Base-by-base conservation (phyloP, 768 basidiomycete genomes). In the Leccinum olivaceopallidum region DNA sequence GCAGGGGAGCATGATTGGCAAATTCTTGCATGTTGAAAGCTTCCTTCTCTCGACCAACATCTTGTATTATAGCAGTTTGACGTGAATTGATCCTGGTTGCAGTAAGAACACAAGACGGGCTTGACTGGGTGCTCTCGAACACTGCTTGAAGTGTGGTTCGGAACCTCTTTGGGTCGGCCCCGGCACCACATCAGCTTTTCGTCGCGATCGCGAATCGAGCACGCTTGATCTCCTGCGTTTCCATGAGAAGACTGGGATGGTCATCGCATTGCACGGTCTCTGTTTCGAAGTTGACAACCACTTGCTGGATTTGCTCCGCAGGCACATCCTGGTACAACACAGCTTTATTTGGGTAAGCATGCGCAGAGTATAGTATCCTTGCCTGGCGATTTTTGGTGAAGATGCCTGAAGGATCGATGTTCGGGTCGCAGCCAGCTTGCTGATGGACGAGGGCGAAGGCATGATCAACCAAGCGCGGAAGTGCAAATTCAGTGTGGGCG, bases 141-240 rank as follows among this genome's bases (percentile, higher is more conserved):
- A 14, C 22, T 12, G 12, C 55, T 50, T 16, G 14, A 14, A 37
- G 13, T 36, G 5, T 36, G 5, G 36, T 36, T 14, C 5, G 13
- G 13, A 36, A 14, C 22, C 0, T 60, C 56, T 37, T 39, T 66
- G 2, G 69, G 69, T 54, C 69, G 67, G 44, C 70, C 69, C 1
- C 49, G 52, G 53, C 69, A 71, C 69, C 69, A 71, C 2, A 47
- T 60, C 58, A 70, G 22, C 5, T 71, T 65, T 5, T 47, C 9
- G 0, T 2, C 16, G 16, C 14, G 37, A 37, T 37, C 37, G 16
- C 37, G 16, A 7, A 2, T 7, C 0, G 3, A 37, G 37, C 16
- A 37, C 37, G 14, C 22, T 68, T 62, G 57, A 71, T 65, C 48
- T 61, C 56, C 62, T 61, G 57, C 12, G 64, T 57, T 18, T 59